Evolutionary conservation across 2,329 filamentous ascomycete genomes (phyloP).

Genomic region (Podosphaera fusca): DNA sequence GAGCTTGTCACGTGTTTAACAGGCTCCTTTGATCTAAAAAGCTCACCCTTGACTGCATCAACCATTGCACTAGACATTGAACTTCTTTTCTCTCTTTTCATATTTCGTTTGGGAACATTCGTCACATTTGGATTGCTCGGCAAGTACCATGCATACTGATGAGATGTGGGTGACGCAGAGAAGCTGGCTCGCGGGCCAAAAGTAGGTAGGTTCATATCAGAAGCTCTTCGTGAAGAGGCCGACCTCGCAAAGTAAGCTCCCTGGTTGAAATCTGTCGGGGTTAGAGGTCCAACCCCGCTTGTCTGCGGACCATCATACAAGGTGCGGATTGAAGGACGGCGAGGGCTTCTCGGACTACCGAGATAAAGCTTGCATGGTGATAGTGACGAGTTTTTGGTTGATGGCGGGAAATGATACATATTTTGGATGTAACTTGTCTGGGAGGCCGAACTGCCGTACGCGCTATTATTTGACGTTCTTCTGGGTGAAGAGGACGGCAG

Average conservation of each 20-base stretch:
- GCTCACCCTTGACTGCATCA: constrained; percentile 31
- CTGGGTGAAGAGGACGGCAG: background rate
- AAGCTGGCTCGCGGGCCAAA: constrained; percentile 20
- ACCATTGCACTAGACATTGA: constrained; percentile 22
- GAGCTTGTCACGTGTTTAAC: background rate
- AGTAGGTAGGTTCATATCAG: constrained; percentile 6
- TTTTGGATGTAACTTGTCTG: background rate
- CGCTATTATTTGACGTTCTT: background rate
- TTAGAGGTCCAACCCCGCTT: background rate
- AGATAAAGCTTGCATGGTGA: background rate
- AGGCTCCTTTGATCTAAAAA: constrained; percentile 21
- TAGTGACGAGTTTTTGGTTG: background rate
- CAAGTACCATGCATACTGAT: constrained; percentile 37
- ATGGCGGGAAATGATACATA: background rate
- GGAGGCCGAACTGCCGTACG: background rate
- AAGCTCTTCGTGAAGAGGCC: constrained; percentile 23
- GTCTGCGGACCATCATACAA: constrained; percentile 29
- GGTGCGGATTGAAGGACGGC: constrained; percentile 31
- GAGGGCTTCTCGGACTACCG: background rate
- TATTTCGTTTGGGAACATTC: constrained; percentile 26
- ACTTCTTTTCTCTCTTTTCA: constrained; percentile 22
- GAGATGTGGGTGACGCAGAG: constrained; percentile 24
- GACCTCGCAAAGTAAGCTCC: constrained; percentile 11
- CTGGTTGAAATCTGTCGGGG: constrained; percentile 17
- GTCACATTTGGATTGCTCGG: constrained; percentile 23